Percentiles rank a stretch among this genome's conserved stretches.
Conservation (phyloP, 2,329 filamentous ascomycete species). For the Septoria linicola region DNA sequence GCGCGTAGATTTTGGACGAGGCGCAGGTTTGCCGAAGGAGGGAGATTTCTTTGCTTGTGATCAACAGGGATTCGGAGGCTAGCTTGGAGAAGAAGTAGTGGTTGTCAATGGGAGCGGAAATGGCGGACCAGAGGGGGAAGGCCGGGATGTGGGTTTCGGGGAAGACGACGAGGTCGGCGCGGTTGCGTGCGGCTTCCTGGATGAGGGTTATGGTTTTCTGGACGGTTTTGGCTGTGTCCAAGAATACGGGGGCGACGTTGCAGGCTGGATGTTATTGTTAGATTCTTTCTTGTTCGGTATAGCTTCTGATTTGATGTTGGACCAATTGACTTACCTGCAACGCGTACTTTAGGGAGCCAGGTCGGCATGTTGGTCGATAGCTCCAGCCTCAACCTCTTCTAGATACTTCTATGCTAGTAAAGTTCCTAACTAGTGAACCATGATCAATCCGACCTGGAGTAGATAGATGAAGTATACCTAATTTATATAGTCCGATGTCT, state of each 20-base stretch:
- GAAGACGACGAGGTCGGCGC: slow-evolving; percentile 54
- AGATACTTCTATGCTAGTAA: not conserved
- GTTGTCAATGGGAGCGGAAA: slow-evolving; percentile 49
- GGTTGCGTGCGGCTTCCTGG: slow-evolving; percentile 43
- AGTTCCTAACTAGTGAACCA: too few relatives aligned
- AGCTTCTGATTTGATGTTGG: not conserved
- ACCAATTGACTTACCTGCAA: slow-evolving; percentile 23
- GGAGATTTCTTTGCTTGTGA: slow-evolving; percentile 49
- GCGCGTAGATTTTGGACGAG: slow-evolving; percentile 43
- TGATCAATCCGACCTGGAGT: too few relatives aligned
- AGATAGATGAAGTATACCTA: too few relatives aligned
- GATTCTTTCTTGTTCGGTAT: not conserved
- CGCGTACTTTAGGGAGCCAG: slow-evolving; percentile 30
- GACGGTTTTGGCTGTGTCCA: slow-evolving; percentile 49
- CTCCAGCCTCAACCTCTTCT: not conserved
- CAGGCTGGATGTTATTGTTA: slow-evolving; percentile 24
- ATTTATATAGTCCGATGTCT: too few relatives aligned
- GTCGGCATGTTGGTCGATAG: slow-evolving; percentile 14
- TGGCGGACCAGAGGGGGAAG: slow-evolving; percentile 55
- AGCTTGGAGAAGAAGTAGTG: slow-evolving; percentile 53
- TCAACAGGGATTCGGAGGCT: slow-evolving; percentile 46
- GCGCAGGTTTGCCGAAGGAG: slow-evolving; percentile 44
- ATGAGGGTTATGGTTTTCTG: slow-evolving; percentile 51
- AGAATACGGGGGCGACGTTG: slow-evolving; percentile 46
- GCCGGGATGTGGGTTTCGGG: slow-evolving; percentile 56